Conservation (phyloP, 2,329 filamentous ascomycete species). For the Ophiocordyceps robertsii region DNA sequence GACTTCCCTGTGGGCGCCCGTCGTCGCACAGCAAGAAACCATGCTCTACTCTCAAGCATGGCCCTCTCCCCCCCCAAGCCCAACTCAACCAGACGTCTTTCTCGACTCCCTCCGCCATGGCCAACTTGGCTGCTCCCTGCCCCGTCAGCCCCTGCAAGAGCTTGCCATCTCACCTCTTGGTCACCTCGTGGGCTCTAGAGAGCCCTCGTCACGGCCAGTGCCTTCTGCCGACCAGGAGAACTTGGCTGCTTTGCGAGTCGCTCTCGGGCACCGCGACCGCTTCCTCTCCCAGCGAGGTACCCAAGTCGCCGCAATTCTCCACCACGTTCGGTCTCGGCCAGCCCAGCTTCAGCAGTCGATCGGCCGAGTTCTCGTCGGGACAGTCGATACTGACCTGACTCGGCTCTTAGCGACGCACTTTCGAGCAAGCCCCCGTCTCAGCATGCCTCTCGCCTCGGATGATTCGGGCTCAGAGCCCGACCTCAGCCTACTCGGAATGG, state of each 20-base stretch:
- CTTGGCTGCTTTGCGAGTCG: conserved; percentile 5
- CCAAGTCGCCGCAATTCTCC: conserved; percentile 3
- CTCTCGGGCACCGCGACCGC: conserved; percentile 5
- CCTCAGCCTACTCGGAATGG: conserved; percentile 21
- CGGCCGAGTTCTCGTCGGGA: neutral
- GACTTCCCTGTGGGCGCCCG: no score
- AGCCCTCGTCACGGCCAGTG: conserved; percentile 9
- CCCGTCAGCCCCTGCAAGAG: conserved; percentile 13
- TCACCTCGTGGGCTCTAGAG: conserved; percentile 7
- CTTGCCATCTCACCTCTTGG: conserved; percentile 12
- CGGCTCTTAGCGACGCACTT: conserved; percentile 13
- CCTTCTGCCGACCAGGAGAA: conserved; percentile 16
- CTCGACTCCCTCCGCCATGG: conserved; percentile 8
- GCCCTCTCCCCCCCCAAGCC: neutral
- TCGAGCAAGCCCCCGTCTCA: conserved; percentile 17
- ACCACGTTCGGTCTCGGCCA: conserved; percentile 2
- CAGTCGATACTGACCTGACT: conserved; percentile 5
- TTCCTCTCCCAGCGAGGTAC: conserved; percentile 1
- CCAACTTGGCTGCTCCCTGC: conserved; percentile 6
- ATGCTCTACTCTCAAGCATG: neutral
- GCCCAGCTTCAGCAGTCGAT: neutral
- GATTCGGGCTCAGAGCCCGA: conserved; percentile 23
- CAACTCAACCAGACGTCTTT: neutral
- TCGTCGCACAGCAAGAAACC: no score
- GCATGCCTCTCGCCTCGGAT: conserved; percentile 22